A percentile compares a stretch with the other conserved stretches of the same genome.
These are phyloP conservation scores for Phaeosphaeria sp. DNA, from an alignment of 2,329 filamentous ascomycete species.

Conservation along the genomic window DNA sequence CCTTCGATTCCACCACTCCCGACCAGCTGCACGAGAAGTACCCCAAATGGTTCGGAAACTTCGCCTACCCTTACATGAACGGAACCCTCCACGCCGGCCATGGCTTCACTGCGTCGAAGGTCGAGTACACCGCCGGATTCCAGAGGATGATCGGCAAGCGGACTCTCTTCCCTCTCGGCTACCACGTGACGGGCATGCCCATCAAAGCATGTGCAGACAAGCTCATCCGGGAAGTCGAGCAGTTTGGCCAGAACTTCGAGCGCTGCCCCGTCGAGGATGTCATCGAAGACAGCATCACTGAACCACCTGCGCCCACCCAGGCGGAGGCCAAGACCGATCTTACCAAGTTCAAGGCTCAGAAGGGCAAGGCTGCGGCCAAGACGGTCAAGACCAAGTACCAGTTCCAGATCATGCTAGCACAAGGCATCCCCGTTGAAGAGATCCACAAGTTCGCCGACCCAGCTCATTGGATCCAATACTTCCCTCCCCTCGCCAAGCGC, in stretches of 20 bases:
- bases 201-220: slow-evolving; percentile 98
- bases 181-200: slow-evolving; percentile 91
- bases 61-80: slow-evolving; percentile 65
- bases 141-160: slow-evolving; percentile 90
- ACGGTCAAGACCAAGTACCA: slow-evolving; percentile 94
- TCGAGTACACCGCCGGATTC: slow-evolving; percentile 89
- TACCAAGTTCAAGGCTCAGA: slow-evolving; percentile 84
- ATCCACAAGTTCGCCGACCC: slow-evolving; percentile 94
- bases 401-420: slow-evolving; percentile 91
- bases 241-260: slow-evolving; percentile 88
- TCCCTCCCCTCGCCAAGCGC: slow-evolving; percentile 79
- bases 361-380: slow-evolving; percentile 85
- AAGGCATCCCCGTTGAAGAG: slow-evolving; percentile 85
- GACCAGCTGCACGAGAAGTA: slow-evolving; percentile 78
- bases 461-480: slow-evolving; percentile 90
- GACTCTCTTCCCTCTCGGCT: slow-evolving; percentile 87
- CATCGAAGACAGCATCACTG: slow-evolving; percentile 55
- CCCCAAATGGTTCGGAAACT: slow-evolving; percentile 90
- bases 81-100: slow-evolving; percentile 81
- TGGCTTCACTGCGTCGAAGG: slow-evolving; percentile 88
- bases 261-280: slow-evolving; percentile 61
- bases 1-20: slow-evolving; percentile 74
- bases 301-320: slow-evolving; percentile 66
- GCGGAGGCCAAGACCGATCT: slow-evolving; percentile 76
- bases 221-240: slow-evolving; percentile 84